These are phyloP conservation scores for Coemansia sp. DNA, from an alignment of 192 early-diverging fungal genomes.

Conservation along the genomic window DNA sequence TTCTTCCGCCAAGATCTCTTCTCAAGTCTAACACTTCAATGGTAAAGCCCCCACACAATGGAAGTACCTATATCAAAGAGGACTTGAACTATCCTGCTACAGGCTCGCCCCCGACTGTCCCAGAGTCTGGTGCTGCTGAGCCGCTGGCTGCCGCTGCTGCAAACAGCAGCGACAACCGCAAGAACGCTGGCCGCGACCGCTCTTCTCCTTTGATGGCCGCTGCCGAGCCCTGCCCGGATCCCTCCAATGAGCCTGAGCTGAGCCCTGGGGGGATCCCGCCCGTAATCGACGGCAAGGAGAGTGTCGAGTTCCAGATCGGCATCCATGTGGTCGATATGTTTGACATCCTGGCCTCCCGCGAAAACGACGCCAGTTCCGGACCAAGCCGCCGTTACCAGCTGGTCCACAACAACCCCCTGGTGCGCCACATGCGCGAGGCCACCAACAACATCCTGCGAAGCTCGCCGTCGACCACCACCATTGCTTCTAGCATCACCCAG, in stretches of 20 bases:
- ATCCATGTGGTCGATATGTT: constrained; percentile 80
- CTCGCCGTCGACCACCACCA: constrained; percentile 41
- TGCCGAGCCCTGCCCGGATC: constrained; percentile 1
- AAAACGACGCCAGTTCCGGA: constrained; percentile 13
- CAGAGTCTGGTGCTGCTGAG: constrained; percentile 6
- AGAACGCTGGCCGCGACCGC: background rate
- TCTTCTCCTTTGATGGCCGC: background rate
- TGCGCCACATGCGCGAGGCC: constrained; percentile 47
- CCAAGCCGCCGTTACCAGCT: constrained; percentile 40
- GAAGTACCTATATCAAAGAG: constrained; percentile 51
- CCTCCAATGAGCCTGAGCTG: constrained; percentile 17
- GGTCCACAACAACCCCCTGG: constrained; percentile 43
- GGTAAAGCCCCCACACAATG: constrained; percentile 44
- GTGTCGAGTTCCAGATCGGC: constrained; percentile 68
- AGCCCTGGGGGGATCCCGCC: constrained; percentile 15
- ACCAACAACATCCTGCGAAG: constrained; percentile 45
- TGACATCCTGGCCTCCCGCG: constrained; percentile 60
- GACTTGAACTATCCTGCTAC: constrained; percentile 31
- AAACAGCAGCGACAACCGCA: background rate
- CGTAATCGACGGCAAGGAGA: constrained; percentile 63
- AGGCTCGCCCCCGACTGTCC: background rate
- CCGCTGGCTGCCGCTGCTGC: constrained; percentile 4
- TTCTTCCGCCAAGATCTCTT: constrained; percentile 7
- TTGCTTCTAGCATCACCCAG: constrained; percentile 26
- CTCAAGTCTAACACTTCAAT: constrained; percentile 24